Conservation (phyloP, 495 filamentous ascomycete species). For the Tuber brumale region DNA sequence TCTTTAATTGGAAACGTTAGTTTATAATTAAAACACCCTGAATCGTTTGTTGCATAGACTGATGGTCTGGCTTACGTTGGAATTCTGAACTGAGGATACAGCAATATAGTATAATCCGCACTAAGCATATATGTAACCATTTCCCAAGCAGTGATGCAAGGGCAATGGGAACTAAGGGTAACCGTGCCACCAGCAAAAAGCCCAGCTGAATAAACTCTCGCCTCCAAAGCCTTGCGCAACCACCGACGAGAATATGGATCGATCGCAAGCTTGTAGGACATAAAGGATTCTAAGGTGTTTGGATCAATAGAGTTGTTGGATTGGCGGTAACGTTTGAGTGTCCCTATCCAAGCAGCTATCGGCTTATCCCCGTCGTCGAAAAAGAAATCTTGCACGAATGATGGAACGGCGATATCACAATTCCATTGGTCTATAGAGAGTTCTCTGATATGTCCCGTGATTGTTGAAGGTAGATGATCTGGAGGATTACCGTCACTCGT, state of each 20-base stretch:
- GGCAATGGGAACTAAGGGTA: neutral
- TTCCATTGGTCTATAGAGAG: neutral
- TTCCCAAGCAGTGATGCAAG: neutral
- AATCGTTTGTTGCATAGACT: neutral
- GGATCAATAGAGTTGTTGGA: neutral
- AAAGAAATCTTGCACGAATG: conserved; percentile 1
- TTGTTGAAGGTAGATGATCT: neutral
- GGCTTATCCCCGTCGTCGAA: neutral
- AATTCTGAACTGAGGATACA: neutral
- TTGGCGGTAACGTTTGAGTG: neutral
- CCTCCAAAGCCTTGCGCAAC: neutral
- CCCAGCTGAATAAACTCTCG: neutral
- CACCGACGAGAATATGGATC: neutral
- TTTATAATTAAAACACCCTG: neutral
- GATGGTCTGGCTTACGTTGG: neutral
- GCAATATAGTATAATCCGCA: neutral
- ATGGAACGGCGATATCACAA: neutral
- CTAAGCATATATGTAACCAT: neutral
- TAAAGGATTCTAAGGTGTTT: conserved; percentile 1
- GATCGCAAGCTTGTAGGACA: neutral
- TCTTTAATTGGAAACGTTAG: neutral
- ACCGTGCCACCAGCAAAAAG: neutral
- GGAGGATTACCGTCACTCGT: neutral
- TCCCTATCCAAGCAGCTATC: neutral
- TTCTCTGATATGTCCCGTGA: neutral